Base-by-base conservation (phyloP, 129 eudicot genomes). In the Rutidosis leptorrhynchoides region DNA sequence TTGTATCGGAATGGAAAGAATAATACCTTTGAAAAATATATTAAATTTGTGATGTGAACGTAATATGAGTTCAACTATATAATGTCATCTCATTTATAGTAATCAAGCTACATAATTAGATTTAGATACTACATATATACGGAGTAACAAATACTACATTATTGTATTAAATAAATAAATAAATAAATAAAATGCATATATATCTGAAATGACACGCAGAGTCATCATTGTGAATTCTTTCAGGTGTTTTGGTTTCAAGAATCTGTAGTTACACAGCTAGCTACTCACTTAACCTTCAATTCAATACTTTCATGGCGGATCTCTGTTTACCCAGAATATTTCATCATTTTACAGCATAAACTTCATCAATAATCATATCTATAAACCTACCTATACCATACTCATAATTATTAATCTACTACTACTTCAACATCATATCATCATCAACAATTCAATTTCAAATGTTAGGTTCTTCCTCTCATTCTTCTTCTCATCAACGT, bases 391-490 rank as follows among this genome's bases (percentile, higher is more conserved):
- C 35, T 4, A 40, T 16, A n/a, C n/a, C 12, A 40, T 12, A 40
- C 46, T 40, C 46, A 40, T 33, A 35, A 9, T 35, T 5, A 32
- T 32, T 7, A 35, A 8, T 35, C 42, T 40, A 40, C 46, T 40
- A 5, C 42, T 33, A 33, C 40, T 33, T 33, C 2, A 33, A 33
- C 40, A 0, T 29, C 32, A 4, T 29, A 35, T n/a, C 23, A 22
- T 7, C n/a, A n/a, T n/a, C n/a, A 16, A 21, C 32, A 2, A 43
- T 72, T 42, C 64, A 46, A 2, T 28, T 72, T 42, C 64, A 46
- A 64, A 77, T 77, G 77, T 48, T 72, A 30, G 76, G 76, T 28
- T 76, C 80, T 45, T 76, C 80, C 15, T 76, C 80, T 54, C 74
- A 60, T 24, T 49, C 76, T 24, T 49, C 76, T 71, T 40, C 62